Conservation (phyloP, 164 flowering plant genomes). For the Magnolia kwangsiensis region DNA sequence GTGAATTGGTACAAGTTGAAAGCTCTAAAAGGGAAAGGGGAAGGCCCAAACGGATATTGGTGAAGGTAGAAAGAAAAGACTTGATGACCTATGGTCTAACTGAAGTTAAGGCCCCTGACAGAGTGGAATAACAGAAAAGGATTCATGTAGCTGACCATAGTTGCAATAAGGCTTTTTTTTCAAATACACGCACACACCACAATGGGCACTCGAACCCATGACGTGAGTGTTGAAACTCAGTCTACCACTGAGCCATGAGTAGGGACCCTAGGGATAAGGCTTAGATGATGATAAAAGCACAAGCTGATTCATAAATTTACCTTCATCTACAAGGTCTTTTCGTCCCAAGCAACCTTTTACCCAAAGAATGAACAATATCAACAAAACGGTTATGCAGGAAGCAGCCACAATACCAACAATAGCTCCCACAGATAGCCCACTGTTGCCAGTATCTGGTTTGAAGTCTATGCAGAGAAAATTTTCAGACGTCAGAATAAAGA, state of each 20-base stretch:
- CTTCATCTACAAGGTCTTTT: constrained; percentile 40
- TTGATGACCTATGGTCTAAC: no score
- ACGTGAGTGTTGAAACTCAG: neutral
- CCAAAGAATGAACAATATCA: constrained; percentile 39
- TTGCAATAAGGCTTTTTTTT: neutral
- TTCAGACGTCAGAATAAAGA: neutral
- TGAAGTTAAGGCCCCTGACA: no score
- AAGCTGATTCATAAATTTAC: constrained; percentile 22
- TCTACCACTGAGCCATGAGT: no score
- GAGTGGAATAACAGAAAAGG: no score
- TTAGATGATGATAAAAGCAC: neutral
- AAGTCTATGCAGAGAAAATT: constrained; percentile 41
- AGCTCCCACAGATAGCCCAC: constrained; percentile 7
- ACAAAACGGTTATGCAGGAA: constrained; percentile 25
- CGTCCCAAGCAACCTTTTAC: constrained; percentile 43
- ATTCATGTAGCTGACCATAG: neutral
- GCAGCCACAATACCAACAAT: constrained; percentile 56
- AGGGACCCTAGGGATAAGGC: no score
- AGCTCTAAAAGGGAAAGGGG: no score
- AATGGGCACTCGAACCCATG: neutral
- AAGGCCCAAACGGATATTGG: no score
- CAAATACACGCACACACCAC: neutral
- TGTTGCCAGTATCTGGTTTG: constrained; percentile 26
- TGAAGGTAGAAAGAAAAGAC: no score
- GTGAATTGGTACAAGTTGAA: no score